Base-by-base conservation (phyloP, 768 basidiomycete genomes). In the Mycena capillaripes region DNA sequence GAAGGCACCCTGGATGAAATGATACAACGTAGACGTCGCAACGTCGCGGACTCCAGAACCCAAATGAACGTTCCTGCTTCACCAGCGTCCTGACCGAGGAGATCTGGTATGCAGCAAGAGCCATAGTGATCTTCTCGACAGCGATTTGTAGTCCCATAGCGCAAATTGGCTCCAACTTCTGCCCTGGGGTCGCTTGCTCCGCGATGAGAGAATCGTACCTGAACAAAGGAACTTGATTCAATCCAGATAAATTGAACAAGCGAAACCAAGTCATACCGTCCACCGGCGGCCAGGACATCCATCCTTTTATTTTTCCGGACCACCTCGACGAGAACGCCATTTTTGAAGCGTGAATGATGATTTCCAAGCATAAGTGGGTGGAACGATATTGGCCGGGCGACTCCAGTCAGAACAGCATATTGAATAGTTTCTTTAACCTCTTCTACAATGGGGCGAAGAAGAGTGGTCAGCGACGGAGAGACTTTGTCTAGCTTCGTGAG, bases 11-110 rank as follows among this genome's bases (percentile, higher is more conserved):
- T 10, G 90, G 84, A 71, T 93, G 91, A 70, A 92, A 94, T 0
- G 94, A 94, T 30, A 95, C 89, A 16, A 96, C 86, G 73, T 96
- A 96, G 14, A 96, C 95, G 73, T 96, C 95, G 75, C 95, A 96
- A 44, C 94, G 86, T 19, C 95, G 88, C n/a, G 95, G 95, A 80
- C 93, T 94, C 94, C 94, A 96, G 77, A 90, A 94, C 0, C 95
- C 95, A 71, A 95, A 96, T 0, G 95, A 95, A 14, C 90, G 89
- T 70, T 91, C 89, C 76, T 95, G 93, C 79, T 93, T 95, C 62
- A 95, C 84, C 7, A 95, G 85, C 3, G 87, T 87, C 78, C 90
- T 91, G 42, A 94, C 87, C 0, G 92, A 91, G 11, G 88, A 88
- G 46, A 86, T 89, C 77, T 96, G 94, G 78, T 89, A 93, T 2